Evolutionary conservation across 2,329 filamentous ascomycete species (phyloP), one percentile per base, ranked within the genome.

Genomic region (Sporothrix variecibatus): DNA sequence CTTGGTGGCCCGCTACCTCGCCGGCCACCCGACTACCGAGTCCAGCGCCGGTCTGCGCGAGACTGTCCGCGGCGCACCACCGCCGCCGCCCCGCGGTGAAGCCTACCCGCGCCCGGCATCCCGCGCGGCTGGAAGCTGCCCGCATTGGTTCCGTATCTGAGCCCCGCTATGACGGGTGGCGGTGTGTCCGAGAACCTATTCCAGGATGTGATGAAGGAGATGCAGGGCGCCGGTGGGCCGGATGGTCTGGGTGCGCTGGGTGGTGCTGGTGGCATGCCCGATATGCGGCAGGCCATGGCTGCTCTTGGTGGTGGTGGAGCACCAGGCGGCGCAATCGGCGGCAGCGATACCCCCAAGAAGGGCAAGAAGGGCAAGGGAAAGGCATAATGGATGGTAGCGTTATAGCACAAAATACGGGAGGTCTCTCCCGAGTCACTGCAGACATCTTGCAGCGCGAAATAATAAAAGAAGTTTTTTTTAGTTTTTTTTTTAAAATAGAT

Each of bases 121-220:
- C 96, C 96, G 23, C 88, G 93, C 72, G 95, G 95, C 51, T 98
- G 94, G 94, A 98, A 97, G 86, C 92, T 98, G 82, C 90, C 90
- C 76, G 90, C 89, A 75, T 90, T 97, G 74, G 81, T 99, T 77
- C 96, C 96, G 28, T 91, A 97, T 77, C 92, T 97, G 80, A 97
- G 93, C 76, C 91, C 95, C 0, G 96, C 94, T 23, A 88, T 98
- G 83, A 96, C 93, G 72, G 96, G 96, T 9, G 96, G 96, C 12
- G 96, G 96, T 49, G 94, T 98, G 12, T 95, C 91, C 76, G 96
- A 99, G 82, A 97, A 98, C 80, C 90, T 98, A 76, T 91, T 98
- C 80, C 94, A 96, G 85, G 95, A 98, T 78, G 97, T 98, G 87
- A 97, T 98, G 95, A 92, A 91, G 80, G 94, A 97, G 85, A 97